phyloP scores from a whole-genome alignment of 2,329 filamentous ascomycete species.

The Ploettnerulaceae sp. region DNA sequence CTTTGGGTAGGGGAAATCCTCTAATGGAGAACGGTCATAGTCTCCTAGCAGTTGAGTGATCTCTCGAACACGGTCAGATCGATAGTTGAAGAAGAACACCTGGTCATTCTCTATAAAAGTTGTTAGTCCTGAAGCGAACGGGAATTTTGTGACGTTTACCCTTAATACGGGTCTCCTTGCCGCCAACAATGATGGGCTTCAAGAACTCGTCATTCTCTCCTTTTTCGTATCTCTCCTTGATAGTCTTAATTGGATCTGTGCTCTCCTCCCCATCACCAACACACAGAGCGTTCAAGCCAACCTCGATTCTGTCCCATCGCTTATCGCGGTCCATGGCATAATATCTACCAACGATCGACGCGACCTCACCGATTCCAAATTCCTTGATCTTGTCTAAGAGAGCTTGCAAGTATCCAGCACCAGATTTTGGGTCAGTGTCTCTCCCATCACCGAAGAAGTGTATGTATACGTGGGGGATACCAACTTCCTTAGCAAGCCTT shows the following conservation, averaged over 20 bases:
- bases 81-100: conserved; percentile 99
- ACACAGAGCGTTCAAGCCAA: conserved; percentile 79
- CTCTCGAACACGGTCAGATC: conserved; percentile 93
- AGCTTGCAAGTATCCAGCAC: conserved; percentile 80
- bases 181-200: conserved; percentile 93
- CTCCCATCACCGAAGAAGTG: conserved; percentile 99
- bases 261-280: conserved; percentile 82
- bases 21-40: conserved; percentile 82
- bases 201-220: conserved; percentile 96
- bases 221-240: conserved; percentile 83
- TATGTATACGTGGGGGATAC: conserved; percentile 88
- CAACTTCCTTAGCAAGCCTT: conserved; percentile 81
- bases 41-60: conserved; percentile 91
- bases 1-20: conserved; percentile 92
- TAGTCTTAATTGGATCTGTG: conserved; percentile 76
- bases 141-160: conserved; percentile 45
- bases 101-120: conserved; percentile 69
- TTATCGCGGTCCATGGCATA: conserved; percentile 99
- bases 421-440: conserved; percentile 96
- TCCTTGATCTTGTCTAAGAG: conserved; percentile 77
- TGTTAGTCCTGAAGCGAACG: conserved; percentile 14
- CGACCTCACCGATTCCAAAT: conserved; percentile 80
- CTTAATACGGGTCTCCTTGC: conserved; percentile 79
- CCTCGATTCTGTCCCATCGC: conserved; percentile 92
- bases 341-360: conserved; percentile 92